phyloP scores from a whole-genome alignment of 306 rosid species.

The Quercus variabilis region DNA sequence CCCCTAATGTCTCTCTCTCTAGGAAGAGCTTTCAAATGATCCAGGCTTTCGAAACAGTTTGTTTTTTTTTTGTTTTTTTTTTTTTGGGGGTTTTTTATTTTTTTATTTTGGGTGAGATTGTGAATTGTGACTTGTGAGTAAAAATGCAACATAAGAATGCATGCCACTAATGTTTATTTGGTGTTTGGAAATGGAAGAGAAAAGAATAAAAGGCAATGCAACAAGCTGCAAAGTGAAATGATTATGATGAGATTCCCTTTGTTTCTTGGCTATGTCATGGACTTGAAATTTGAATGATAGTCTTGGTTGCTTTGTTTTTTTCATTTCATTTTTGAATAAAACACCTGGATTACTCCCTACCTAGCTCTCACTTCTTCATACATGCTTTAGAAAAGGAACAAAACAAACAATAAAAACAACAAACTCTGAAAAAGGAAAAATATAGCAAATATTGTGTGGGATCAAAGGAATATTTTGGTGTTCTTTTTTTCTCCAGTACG shows the following conservation, averaged over 20 bases:
- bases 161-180: constrained; percentile 45
- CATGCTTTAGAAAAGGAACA: neutral
- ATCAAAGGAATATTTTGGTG: neutral
- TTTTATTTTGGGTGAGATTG: constrained; percentile 41
- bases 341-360: neutral
- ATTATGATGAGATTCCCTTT: constrained; percentile 26
- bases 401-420: neutral
- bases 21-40: constrained; percentile 36
- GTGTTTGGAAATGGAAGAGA: constrained; percentile 44
- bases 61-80: constrained; percentile 20
- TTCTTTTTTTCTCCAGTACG: no score
- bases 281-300: constrained; percentile 26
- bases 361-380: neutral
- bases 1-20: constrained; percentile 10
- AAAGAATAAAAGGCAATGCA: constrained; percentile 33
- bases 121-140: constrained; percentile 28
- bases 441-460: neutral
- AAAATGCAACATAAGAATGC: constrained; percentile 25
- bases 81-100: constrained; percentile 21
- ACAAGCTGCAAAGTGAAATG: constrained; percentile 40
- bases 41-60: constrained; percentile 43
- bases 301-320: constrained; percentile 19
- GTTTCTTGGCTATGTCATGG: constrained; percentile 28
- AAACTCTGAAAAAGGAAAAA: neutral
- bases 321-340: neutral